phyloP scores from a whole-genome alignment of 2,329 filamentous ascomycete genomes.

The Aspergillus ustus region DNA sequence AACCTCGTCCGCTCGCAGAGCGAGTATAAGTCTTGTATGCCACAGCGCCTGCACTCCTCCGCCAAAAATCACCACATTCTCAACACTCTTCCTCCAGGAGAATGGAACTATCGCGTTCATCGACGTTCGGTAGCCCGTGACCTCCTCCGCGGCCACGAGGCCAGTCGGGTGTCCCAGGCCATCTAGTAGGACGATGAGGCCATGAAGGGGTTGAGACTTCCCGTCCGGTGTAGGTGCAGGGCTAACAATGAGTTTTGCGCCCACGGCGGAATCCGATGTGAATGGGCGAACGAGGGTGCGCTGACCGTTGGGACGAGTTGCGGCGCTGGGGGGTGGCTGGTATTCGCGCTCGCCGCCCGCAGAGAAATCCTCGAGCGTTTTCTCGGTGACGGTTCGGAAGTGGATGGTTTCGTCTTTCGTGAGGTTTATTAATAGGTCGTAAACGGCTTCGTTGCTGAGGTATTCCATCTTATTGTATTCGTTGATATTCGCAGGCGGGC shows the following conservation, averaged over 20 bases:
- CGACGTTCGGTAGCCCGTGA: conserved; percentile 76
- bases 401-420: too few species aligned
- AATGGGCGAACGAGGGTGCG: conserved; percentile 23
- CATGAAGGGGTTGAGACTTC: conserved; percentile 41
- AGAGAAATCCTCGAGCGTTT: too few species aligned
- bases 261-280: conserved; percentile 19
- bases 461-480: too few species aligned
- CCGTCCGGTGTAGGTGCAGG: conserved; percentile 50
- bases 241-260: conserved; percentile 22
- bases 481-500: too few species aligned
- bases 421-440: too few species aligned
- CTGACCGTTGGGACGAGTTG: conserved; percentile 21
- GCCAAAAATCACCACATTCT: conserved; percentile 42
- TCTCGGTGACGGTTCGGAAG: too few species aligned
- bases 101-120: conserved; percentile 62
- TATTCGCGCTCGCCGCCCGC: conserved; percentile 13
- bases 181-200: background rate
- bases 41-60: conserved; percentile 45
- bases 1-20: conserved; percentile 39
- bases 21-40: conserved; percentile 46
- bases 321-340: conserved; percentile 15
- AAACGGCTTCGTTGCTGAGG: too few species aligned
- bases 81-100: conserved; percentile 20
- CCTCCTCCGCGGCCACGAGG: conserved; percentile 67
- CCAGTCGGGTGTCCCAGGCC: conserved; percentile 44